Conservation (phyloP, 192 early-diverging fungal genomes). For the Coemansia sp. region DNA sequence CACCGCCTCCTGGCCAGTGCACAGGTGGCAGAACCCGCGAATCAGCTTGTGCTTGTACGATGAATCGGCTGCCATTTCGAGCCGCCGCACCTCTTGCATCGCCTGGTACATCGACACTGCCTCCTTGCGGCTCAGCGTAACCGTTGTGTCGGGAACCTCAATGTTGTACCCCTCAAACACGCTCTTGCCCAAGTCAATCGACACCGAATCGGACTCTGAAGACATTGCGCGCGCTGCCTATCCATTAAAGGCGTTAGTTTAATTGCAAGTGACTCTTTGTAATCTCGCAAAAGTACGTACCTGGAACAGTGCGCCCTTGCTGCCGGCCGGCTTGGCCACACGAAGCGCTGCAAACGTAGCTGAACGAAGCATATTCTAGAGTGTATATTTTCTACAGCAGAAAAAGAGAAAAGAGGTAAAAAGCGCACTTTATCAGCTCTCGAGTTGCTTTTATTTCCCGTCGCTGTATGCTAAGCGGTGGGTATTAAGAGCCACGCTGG, state of each 20-base stretch:
- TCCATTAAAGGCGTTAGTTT: not conserved
- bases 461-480: too few species aligned
- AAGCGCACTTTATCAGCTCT: too few species aligned
- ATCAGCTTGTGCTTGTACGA: slow-evolving; percentile 97
- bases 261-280: not conserved
- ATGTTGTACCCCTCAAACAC: slow-evolving; percentile 86
- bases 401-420: too few species aligned
- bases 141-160: slow-evolving; percentile 63
- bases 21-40: slow-evolving; percentile 98
- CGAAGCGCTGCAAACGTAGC: slow-evolving; percentile 32
- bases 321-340: slow-evolving; percentile 23
- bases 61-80: slow-evolving; percentile 92
- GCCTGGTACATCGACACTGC: slow-evolving; percentile 78
- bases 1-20: slow-evolving; percentile 94
- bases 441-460: too few species aligned
- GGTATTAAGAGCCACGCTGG: too few species aligned
- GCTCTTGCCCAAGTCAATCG: slow-evolving; percentile 69
- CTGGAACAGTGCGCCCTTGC: slow-evolving; percentile 38
- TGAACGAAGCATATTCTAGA: slow-evolving; percentile 34
- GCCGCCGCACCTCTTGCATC: slow-evolving; percentile 86
- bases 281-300: slow-evolving; percentile 4
- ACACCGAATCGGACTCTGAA: slow-evolving; percentile 41
- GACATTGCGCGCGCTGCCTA: slow-evolving; percentile 47
- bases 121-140: slow-evolving; percentile 70
- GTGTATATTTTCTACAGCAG: too few species aligned